Conservation (phyloP, 2,329 filamentous ascomycete genomes). For the Stagonosporopsis cucurbitacearum region DNA sequence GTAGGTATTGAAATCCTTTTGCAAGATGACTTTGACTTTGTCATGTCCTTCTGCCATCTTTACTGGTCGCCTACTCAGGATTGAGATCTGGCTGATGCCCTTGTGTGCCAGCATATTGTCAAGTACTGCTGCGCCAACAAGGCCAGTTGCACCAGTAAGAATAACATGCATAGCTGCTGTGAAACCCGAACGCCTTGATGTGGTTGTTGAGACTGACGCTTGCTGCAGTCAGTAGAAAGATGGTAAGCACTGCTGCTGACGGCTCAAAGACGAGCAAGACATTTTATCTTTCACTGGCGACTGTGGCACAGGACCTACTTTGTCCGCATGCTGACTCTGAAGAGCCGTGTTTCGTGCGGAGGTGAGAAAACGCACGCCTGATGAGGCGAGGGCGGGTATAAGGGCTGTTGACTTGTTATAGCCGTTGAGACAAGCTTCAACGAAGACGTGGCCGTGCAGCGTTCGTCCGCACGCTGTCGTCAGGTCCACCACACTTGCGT, state of each 20-base stretch:
- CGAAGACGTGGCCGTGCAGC: conserved; percentile 6
- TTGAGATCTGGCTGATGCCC: conserved; percentile 68
- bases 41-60: conserved; percentile 65
- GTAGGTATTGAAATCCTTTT: conserved; percentile 71
- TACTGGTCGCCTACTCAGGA: conserved; percentile 71
- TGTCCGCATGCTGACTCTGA: neutral
- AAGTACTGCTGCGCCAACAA: conserved; percentile 50
- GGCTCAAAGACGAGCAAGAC: neutral
- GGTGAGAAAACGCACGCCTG: neutral
- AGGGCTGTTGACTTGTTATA: neutral
- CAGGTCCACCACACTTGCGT: neutral
- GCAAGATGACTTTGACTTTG: conserved; percentile 70
- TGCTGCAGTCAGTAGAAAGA: conserved; percentile 2
- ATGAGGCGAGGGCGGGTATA: conserved; percentile 1
- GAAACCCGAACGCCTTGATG: no score
- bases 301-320: neutral
- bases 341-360: conserved; percentile 7
- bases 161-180: conserved; percentile 52
- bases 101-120: conserved; percentile 46
- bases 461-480: conserved; percentile 8
- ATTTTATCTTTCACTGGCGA: neutral
- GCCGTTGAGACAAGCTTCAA: conserved; percentile 9
- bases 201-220: neutral
- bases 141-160: conserved; percentile 54
- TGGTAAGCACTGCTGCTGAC: conserved; percentile 5